phyloP scores from a whole-genome alignment of 352 stramenopile species.

The Aphanomyces cochlioides region DNA sequence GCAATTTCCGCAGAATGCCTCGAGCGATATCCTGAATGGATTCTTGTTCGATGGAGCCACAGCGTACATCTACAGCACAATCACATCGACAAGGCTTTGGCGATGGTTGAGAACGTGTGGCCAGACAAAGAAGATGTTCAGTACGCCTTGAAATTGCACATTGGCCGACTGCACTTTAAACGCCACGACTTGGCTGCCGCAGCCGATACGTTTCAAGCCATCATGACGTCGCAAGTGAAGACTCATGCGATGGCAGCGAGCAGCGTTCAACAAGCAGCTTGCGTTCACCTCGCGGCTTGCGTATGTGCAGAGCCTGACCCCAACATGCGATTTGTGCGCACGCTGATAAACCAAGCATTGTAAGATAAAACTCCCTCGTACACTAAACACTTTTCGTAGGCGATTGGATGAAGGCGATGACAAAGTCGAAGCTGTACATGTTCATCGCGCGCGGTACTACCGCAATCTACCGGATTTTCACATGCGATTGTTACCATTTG shows the following conservation, averaged over 20 bases:
- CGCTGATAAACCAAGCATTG: constrained; percentile 4
- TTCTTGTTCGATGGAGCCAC: not conserved
- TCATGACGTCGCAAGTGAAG: not conserved
- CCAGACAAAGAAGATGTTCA: not conserved
- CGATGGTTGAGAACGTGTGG: not conserved
- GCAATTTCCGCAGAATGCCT: not conserved
- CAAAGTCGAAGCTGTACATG: not conserved
- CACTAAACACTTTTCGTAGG: not conserved
- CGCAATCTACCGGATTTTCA: not conserved
- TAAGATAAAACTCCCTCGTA: not conserved
- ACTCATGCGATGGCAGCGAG: not conserved
- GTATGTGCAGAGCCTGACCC: not conserved
- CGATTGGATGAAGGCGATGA: not conserved
- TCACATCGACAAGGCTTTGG: not conserved
- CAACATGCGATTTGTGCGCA: not conserved
- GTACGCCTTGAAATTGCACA: constrained; percentile 5
- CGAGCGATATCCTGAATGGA: not conserved
- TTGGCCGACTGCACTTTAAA: constrained; percentile 6
- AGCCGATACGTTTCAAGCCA: not conserved
- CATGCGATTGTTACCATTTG: constrained; percentile 2
- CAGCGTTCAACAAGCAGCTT: not conserved
- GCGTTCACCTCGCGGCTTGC: constrained; percentile 5
- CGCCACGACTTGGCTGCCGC: not conserved
- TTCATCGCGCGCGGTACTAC: constrained; percentile 16
- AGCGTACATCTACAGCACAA: not conserved